Percentiles rank a stretch among this genome's conserved stretches.
These are phyloP conservation scores for Casuarina equisetifolia DNA, from an alignment of 306 rosid species.

Conservation along the genomic window DNA sequence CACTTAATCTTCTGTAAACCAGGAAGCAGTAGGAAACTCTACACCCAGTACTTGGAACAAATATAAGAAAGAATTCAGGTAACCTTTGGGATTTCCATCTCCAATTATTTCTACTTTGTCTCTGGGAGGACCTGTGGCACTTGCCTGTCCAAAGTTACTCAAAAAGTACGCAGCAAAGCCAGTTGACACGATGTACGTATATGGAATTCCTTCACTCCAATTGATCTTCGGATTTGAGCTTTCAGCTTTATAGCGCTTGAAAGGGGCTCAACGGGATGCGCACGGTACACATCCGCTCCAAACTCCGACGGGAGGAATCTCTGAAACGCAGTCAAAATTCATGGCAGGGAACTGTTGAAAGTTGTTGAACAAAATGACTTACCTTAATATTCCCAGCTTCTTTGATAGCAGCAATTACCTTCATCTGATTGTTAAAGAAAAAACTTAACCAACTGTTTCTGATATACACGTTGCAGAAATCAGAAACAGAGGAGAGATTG, in stretches of 20 bases:
- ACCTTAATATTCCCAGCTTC: too few species aligned
- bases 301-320: slow-evolving; percentile 51
- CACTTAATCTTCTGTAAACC: too few species aligned
- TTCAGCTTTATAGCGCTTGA: not conserved
- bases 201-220: slow-evolving; percentile 41
- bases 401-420: too few species aligned
- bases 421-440: too few species aligned
- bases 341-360: too few species aligned
- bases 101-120: slow-evolving; percentile 26
- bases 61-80: too few species aligned
- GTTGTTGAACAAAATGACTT: too few species aligned
- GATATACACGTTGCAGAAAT: too few species aligned
- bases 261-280: slow-evolving; percentile 30
- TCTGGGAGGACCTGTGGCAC: slow-evolving; percentile 38
- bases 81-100: slow-evolving; percentile 28
- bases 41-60: too few species aligned
- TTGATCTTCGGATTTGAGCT: slow-evolving; percentile 17
- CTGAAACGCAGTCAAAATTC: slow-evolving; percentile 8
- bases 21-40: too few species aligned
- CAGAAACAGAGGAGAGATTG: too few species aligned
- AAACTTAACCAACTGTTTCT: too few species aligned
- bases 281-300: slow-evolving; percentile 40
- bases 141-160: slow-evolving; percentile 27
- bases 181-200: slow-evolving; percentile 15
- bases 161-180: slow-evolving; percentile 36